Base-by-base conservation (phyloP, 805 yeast genomes). In the Candida nemodendra region DNA sequence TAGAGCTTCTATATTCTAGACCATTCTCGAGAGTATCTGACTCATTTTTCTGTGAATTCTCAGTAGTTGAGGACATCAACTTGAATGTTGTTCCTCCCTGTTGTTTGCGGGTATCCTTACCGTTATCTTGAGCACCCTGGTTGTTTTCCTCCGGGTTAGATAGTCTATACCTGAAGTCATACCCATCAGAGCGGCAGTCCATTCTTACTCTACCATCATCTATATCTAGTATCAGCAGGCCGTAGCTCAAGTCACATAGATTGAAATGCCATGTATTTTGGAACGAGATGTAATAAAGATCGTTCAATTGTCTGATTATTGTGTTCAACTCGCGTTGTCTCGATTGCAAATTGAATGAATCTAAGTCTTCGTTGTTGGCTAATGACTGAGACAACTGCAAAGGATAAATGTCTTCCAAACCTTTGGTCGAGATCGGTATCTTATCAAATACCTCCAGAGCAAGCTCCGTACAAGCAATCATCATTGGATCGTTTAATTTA, bases 221-320 rank as follows among this genome's bases (percentile, higher is more conserved):
- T 41, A 67, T 63, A 37, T 64, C 65, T 39, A 76, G 62, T 32
- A 65, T 59, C 36, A 79, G 63, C 34, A 62, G 57, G 5, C 84
- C 88, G 47, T 67, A 62, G 17, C 66, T 59, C 19, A 69, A 70
- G 54, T 84, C 91, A 50, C 88, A 76, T 30, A 84, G 63, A 50
- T 82, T 82, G 57, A 79, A 80, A 57, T 84, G 87, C 95, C 95
- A 84, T 40, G 81, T 69, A 51, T 80, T 79, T 53, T 79, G 81
- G 59, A 79, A 83, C 1, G 88, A 78, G 12, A 74, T 67, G 54
- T 78, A 76, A 48, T 79, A 77, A 27, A 72, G 62, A 51, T 82
- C 87, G 55, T 79, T 80, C 39, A 77, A 68, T 41, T 66, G 68
- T 54, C 74, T 64, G 17, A 71, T 64, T 31, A 61, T 64, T 21